Percentiles rank a stretch among this genome's conserved stretches.
Conservation (phyloP, 768 basidiomycete species). For the Tylopilus intermedius region DNA sequence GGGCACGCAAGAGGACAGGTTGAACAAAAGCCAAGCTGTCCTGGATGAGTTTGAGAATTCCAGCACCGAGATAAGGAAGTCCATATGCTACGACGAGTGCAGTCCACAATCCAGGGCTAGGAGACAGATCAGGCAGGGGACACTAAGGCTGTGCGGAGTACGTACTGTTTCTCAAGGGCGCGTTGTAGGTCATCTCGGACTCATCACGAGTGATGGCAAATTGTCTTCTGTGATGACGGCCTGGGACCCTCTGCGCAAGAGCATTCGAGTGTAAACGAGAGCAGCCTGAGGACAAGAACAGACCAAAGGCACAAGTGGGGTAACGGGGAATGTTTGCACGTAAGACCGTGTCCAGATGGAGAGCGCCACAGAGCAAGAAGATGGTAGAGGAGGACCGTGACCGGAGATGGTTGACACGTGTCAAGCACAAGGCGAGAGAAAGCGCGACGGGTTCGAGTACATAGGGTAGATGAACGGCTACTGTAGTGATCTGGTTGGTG, state of each 20-base stretch:
- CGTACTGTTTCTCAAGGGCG: slow-evolving; percentile 15
- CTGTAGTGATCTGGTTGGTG: too few species aligned
- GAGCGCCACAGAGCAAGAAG: too few species aligned
- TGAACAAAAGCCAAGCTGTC: slow-evolving; percentile 56
- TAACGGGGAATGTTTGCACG: background rate
- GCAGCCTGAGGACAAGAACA: slow-evolving; percentile 41
- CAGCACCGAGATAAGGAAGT: too few species aligned
- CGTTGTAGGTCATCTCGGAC: slow-evolving; percentile 52
- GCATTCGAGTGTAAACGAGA: slow-evolving; percentile 63
- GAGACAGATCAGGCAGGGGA: background rate
- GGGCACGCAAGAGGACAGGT: slow-evolving; percentile 76
- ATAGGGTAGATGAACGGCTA: slow-evolving; percentile 30
- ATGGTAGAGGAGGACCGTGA: too few species aligned
- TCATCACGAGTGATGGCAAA: slow-evolving; percentile 77
- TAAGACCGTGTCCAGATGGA: too few species aligned
- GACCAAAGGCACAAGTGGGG: slow-evolving; percentile 37
- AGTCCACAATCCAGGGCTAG: slow-evolving; percentile 60
- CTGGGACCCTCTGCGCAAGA: slow-evolving; percentile 58
- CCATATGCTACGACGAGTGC: slow-evolving; percentile 68
- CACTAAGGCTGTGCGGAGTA: background rate
- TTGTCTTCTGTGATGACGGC: slow-evolving; percentile 48
- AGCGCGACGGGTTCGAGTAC: slow-evolving; percentile 57
- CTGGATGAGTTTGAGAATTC: too few species aligned
- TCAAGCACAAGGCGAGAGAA: slow-evolving; percentile 44
- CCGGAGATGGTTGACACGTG: slow-evolving; percentile 14